Evolutionary conservation across 805 yeast species (phyloP), one percentile per base, ranked within the genome.

Genomic region (Blastobotrys chiropterorum): DNA sequence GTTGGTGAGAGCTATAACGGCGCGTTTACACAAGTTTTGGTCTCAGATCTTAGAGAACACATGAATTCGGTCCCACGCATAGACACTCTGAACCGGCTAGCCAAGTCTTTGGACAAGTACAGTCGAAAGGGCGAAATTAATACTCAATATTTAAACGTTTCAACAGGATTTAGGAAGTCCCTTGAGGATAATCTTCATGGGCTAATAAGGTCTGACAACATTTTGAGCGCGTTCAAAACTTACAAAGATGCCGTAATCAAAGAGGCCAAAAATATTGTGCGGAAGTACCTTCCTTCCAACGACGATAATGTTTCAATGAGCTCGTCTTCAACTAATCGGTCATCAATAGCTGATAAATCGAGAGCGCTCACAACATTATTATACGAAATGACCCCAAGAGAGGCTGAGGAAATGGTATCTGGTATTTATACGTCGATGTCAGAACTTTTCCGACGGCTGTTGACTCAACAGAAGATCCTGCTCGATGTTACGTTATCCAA

Each of bases 401-500:
- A 88, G 53, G 90, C 90, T 62, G 88, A 86, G 60, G 72, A 68
- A 1, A 84, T 90, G 87, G 65, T 88, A 43, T 66, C 75, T 1
- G 72, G 70, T 26, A 82, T 83, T 2, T 87, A 79, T 58, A 69
- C 86, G 0, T 76, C 79, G 17, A 72, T 85, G 2, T 80, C 89
- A 0, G 95, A 86, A 61, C 82, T 88, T 16, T 70, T 90, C 21
- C 72, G 92, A 56, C 76, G 96, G 53, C 70, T 90, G 30, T 80
- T 87, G 0, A 71, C 79, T 6, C 96, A 90, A 53, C 95, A 90
- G 63, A 90, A 89, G 65, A 60, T 87, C 3, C 67, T 92, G 26
- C 72, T 94, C 13, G 94, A 88, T 57, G 63, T 86, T 49, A 82
- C 95, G 0, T 67, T 85, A 30, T 77, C 50, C 52, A 14, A 34